A percentile compares a stretch with the other conserved stretches of the same genome.
Evolutionary conservation across 768 basidiomycete species (phyloP).

Genomic region (Porphyrellus cyaneotinctus): DNA sequence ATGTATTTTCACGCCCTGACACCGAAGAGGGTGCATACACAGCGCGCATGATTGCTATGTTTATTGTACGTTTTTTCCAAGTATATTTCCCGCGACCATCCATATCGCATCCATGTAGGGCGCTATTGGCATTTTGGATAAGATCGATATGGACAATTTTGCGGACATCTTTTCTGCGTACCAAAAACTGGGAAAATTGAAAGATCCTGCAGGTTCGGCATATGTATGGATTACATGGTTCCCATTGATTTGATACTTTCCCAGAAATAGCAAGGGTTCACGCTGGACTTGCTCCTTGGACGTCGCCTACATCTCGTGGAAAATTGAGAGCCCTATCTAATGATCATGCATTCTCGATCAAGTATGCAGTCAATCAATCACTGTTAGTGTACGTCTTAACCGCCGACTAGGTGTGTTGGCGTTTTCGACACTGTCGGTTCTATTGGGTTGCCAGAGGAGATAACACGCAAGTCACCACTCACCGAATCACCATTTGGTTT

Average conservation of each 20-base stretch:
- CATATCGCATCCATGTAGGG: conserved; percentile 40
- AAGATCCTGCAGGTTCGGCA: conserved; percentile 41
- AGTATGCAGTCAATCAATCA: conserved; percentile 38
- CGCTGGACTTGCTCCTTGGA: conserved; percentile 52
- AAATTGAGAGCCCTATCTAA: conserved; percentile 47
- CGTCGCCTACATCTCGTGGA: conserved; percentile 47
- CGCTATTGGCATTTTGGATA: conserved; percentile 64
- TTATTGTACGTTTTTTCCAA: conserved; percentile 31
- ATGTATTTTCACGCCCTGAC: neutral
- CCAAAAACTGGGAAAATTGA: conserved; percentile 56
- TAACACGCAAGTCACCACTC: conserved; percentile 43
- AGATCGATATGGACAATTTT: conserved; percentile 69
- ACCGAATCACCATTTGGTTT: conserved; percentile 60
- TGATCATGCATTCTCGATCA: conserved; percentile 50
- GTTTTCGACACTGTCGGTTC: conserved; percentile 80
- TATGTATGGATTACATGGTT: neutral
- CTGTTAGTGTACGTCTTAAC: conserved; percentile 1
- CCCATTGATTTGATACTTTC: neutral
- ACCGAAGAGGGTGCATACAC: conserved; percentile 65
- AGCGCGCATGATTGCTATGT: conserved; percentile 66
- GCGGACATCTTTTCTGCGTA: conserved; percentile 57
- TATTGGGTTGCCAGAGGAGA: conserved; percentile 64
- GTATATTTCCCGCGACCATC: neutral
- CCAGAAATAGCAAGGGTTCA: conserved; percentile 40
- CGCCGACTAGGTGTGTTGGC: conserved; percentile 52